Percentiles rank a stretch among this genome's conserved stretches.
Evolutionary conservation across 768 basidiomycete genomes (phyloP).

Genomic region (Pulveroboletus frians): DNA sequence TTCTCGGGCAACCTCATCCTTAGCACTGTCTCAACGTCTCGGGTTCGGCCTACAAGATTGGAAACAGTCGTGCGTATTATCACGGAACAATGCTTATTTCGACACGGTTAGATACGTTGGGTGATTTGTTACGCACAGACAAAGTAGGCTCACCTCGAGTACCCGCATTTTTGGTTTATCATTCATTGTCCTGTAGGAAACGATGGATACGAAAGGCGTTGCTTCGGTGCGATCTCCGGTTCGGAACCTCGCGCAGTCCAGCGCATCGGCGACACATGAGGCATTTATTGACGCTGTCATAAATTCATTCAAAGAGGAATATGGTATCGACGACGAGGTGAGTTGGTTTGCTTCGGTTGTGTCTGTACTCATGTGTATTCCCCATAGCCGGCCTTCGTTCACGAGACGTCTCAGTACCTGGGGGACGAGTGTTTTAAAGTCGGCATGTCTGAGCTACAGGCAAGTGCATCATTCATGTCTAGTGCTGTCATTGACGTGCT

Average conservation of each 20-base stretch:
- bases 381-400: conserved; percentile 37
- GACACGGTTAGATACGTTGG: conserved; percentile 65
- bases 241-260: conserved; percentile 65
- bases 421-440: conserved; percentile 55
- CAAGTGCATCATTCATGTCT: conserved; percentile 27
- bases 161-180: not conserved
- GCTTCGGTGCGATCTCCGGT: conserved; percentile 92
- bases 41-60: conserved; percentile 96
- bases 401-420: conserved; percentile 42
- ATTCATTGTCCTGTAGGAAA: conserved; percentile 43
- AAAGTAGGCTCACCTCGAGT: conserved; percentile 43
- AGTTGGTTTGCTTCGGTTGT: not conserved
- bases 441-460: conserved; percentile 72
- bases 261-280: conserved; percentile 53
- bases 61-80: conserved; percentile 86
- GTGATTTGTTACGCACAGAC: conserved; percentile 59
- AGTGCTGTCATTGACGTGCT: not conserved
- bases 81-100: conserved; percentile 98
- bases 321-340: conserved; percentile 38
- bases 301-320: conserved; percentile 59
- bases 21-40: conserved; percentile 59
- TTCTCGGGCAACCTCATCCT: not conserved
- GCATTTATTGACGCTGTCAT: conserved; percentile 66
- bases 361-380: not conserved
- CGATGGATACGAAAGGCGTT: conserved; percentile 81